A percentile compares a stretch with the other conserved stretches of the same genome.
These are phyloP conservation scores for Exophiala sp. DNA, from an alignment of 2,329 filamentous ascomycete species.

Conservation along the genomic window DNA sequence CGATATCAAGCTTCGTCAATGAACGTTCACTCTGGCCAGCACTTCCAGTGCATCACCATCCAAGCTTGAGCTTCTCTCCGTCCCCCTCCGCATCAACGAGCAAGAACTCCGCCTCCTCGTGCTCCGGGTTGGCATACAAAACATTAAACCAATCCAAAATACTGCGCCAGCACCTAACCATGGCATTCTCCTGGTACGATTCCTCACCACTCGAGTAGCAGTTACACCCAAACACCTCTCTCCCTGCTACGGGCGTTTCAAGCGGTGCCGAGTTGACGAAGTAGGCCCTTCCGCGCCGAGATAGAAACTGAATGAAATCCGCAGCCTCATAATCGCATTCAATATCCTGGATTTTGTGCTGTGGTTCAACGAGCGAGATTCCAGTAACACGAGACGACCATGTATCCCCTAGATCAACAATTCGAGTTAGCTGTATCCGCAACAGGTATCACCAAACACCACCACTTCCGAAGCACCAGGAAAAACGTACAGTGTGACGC, in stretches of 20 bases:
- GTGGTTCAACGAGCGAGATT: conserved; percentile 38
- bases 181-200: conserved; percentile 55
- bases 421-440: conserved; percentile 2
- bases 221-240: conserved; percentile 56
- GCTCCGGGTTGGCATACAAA: conserved; percentile 45
- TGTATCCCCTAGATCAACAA: conserved; percentile 32
- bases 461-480: neutral
- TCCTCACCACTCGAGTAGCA: conserved; percentile 63
- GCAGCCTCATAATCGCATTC: conserved; percentile 9
- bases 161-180: conserved; percentile 49
- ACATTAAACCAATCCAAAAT: conserved; percentile 59
- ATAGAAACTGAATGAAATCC: conserved; percentile 34
- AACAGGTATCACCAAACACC: neutral
- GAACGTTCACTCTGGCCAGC: neutral
- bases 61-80: conserved; percentile 14
- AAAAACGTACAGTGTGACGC: conserved; percentile 47
- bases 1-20: too few species aligned
- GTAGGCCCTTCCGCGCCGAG: conserved; percentile 58
- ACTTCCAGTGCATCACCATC: conserved; percentile 10
- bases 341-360: conserved; percentile 31
- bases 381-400: conserved; percentile 39
- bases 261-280: conserved; percentile 48
- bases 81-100: conserved; percentile 1
- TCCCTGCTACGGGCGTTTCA: conserved; percentile 50
- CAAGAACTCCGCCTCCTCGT: conserved; percentile 34